Base-by-base conservation (phyloP, 352 stramenopile genomes). In the Phytophthora crassamura region DNA sequence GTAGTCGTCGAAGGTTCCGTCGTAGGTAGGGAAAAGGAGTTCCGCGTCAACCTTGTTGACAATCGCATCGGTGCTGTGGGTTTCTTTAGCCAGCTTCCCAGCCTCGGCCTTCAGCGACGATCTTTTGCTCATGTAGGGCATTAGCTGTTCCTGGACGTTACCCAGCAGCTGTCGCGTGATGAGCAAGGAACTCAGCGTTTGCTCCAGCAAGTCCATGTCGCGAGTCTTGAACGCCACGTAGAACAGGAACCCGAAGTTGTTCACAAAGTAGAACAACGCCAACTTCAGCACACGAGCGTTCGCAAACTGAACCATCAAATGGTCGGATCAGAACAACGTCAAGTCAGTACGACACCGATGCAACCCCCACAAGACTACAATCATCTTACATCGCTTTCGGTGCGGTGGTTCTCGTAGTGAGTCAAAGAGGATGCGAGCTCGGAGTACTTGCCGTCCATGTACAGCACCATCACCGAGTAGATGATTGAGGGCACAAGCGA, bases 191-290 rank as follows among this genome's bases (percentile, higher is more conserved):
- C 85, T 96, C 54, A 93, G 77, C 15, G 90, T 97, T 59, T 98
- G 93, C 67, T 98, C 84, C 48, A 99, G 74, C 40, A 98, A 59
- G 6, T 87, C 81, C 83, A 94, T 91, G 48, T 93, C 82, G 18
- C 84, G 82, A 33, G 92, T 88, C 35, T 96, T 86, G 64, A 98
- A 99, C 8, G 93, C 92, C 61, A 98, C 89, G 74, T 98, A 99
- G 71, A 99, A 98, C 2, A 98, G 78, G 59, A 91, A 97, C 4
- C 92, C 91, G 67, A 99, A 99, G 81, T 98, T 98, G 81, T 98
- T 98, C 18, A 98, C 91, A 62, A 99, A 99, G 66, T 98, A 95
- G 71, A 99, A 99, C 39, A 97, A 89, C 60, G 98, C 98, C 5
- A 99, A 86, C 84, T 99, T 99, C 49, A 98, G 88, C 62, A 99